A percentile compares a stretch with the other conserved stretches of the same genome.
Evolutionary conservation across 768 basidiomycete genomes (phyloP).

Genomic region (Tremella fuciformis): DNA sequence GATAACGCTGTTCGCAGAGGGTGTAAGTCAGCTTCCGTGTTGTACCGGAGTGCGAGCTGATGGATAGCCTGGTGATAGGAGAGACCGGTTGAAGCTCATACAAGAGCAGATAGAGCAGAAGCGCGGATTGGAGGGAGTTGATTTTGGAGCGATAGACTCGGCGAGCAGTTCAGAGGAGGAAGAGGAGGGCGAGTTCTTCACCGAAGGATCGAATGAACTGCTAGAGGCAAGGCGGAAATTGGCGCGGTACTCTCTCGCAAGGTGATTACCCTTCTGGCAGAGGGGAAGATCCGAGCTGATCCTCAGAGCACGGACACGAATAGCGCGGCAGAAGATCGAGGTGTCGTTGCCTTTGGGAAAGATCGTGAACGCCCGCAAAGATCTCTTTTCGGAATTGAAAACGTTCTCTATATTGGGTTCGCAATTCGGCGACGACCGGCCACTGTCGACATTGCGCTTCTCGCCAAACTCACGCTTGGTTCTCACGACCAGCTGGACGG

Average conservation of each 20-base stretch:
- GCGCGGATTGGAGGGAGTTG: conserved; percentile 74
- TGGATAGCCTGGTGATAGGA: conserved; percentile 81
- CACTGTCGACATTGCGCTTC: conserved; percentile 89
- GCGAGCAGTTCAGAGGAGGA: conserved; percentile 54
- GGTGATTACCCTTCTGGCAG: conserved; percentile 59
- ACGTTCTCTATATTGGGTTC: conserved; percentile 90
- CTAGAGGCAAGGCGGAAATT: conserved; percentile 78
- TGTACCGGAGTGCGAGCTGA: background rate
- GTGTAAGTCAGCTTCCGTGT: conserved; percentile 60
- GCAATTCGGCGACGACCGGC: conserved; percentile 95
- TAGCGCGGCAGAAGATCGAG: conserved; percentile 89
- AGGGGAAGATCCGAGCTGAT: conserved; percentile 44
- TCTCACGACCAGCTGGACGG: conserved; percentile 95
- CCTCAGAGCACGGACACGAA: conserved; percentile 88
- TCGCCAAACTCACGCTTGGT: conserved; percentile 84
- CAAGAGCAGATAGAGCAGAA: conserved; percentile 89
- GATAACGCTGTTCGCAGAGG: conserved; percentile 95
- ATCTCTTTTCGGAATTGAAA: conserved; percentile 83
- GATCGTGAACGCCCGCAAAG: conserved; percentile 89
- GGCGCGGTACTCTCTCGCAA: conserved; percentile 90
- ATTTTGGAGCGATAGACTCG: conserved; percentile 54
- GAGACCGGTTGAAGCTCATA: conserved; percentile 92
- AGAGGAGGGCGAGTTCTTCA: conserved; percentile 85
- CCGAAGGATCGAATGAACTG: conserved; percentile 81
- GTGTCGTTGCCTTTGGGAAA: conserved; percentile 79